Evolutionary conservation across 2,329 filamentous ascomycete genomes (phyloP).

Genomic region (Plenodomus biglobosus): DNA sequence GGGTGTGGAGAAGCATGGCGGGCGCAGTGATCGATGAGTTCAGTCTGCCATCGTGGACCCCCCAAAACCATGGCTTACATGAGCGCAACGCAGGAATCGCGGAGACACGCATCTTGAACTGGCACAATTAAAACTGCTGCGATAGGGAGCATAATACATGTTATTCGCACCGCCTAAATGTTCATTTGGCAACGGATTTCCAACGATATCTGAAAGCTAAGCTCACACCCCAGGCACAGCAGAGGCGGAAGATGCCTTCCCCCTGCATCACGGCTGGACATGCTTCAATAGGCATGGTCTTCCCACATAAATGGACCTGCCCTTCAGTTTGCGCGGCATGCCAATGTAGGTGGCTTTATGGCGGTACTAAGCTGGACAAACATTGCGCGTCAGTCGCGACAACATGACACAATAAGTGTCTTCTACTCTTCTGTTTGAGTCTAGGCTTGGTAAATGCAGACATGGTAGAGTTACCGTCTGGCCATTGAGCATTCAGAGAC

Average conservation of each 20-base stretch:
- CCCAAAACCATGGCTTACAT: not conserved
- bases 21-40: not conserved
- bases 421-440: not conserved
- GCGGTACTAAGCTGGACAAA: slow-evolving; percentile 1
- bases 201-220: slow-evolving; percentile 9
- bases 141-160: not conserved
- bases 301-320: slow-evolving; percentile 5
- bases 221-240: slow-evolving; percentile 1
- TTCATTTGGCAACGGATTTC: slow-evolving; percentile 1
- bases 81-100: not conserved
- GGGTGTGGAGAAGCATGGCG: slow-evolving; percentile 5
- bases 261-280: slow-evolving; percentile 11
- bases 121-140: not conserved
- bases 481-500: no score
- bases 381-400: not conserved
- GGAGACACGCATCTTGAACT: not conserved
- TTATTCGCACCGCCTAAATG: not conserved
- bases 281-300: slow-evolving; percentile 14
- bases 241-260: slow-evolving; percentile 3
- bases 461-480: no score
- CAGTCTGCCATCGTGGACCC: not conserved
- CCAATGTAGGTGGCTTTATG: not conserved
- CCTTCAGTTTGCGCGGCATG: slow-evolving; percentile 1
- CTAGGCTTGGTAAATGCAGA: not conserved
- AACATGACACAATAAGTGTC: not conserved